Percentiles rank a stretch among this genome's conserved stretches.
Evolutionary conservation across 108 stramenopile genomes (phyloP).

Genomic region (Licmophora abbreviata): DNA sequence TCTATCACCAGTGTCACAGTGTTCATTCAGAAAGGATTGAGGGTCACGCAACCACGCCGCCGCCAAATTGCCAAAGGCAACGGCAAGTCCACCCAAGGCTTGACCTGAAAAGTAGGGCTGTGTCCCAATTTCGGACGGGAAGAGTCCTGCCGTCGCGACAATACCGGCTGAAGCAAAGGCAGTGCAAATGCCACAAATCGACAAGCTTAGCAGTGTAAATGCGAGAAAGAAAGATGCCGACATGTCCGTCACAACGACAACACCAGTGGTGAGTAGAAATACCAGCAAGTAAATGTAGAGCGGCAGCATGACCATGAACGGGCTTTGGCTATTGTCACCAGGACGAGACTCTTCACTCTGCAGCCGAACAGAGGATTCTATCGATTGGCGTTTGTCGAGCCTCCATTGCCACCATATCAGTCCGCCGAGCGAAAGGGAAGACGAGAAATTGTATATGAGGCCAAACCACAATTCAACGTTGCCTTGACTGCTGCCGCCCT

Average conservation of each 20-base stretch:
- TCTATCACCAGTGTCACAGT: conserved; percentile 9
- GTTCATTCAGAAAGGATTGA: conserved; percentile 13
- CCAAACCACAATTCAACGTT: conserved; percentile 38
- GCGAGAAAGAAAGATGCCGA: conserved; percentile 11
- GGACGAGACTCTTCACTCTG: too few species aligned
- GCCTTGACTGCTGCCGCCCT: conserved; percentile 2
- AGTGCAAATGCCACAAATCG: conserved; percentile 27
- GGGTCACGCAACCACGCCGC: conserved; percentile 21
- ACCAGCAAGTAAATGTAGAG: conserved; percentile 28
- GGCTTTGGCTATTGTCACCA: not conserved
- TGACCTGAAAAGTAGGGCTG: conserved; percentile 45
- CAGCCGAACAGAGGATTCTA: too few species aligned
- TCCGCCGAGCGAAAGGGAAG: conserved; percentile 7
- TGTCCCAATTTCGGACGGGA: conserved; percentile 16
- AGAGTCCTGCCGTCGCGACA: conserved; percentile 17
- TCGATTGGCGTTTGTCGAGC: not conserved
- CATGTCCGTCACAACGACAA: conserved; percentile 22
- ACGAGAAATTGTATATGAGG: conserved; percentile 36
- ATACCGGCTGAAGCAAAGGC: conserved; percentile 42
- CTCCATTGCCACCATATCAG: not conserved
- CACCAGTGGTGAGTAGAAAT: conserved; percentile 23
- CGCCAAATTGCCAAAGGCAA: conserved; percentile 25
- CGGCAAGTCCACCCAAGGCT: conserved; percentile 29
- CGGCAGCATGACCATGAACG: conserved; percentile 27
- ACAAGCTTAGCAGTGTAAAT: conserved; percentile 15